Evolutionary conservation across 257 asterid species (phyloP).

Genomic region (Fraxinus excelsior): DNA sequence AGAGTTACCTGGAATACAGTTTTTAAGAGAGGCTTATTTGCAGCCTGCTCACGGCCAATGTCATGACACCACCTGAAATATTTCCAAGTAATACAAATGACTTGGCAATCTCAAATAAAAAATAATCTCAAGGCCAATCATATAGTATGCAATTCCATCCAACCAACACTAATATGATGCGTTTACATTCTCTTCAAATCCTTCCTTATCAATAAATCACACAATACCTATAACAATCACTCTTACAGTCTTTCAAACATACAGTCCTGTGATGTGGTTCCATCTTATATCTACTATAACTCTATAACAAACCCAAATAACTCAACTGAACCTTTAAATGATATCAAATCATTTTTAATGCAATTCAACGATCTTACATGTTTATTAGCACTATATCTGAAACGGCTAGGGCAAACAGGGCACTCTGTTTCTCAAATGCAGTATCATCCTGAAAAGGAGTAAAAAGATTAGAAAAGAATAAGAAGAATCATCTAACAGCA

Average conservation of each 20-base stretch:
- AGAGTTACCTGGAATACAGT: constrained; percentile 86
- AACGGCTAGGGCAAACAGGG: constrained; percentile 98
- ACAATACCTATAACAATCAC: background rate
- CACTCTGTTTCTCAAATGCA: constrained; percentile 93
- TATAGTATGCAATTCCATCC: background rate
- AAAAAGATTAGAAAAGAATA: constrained; percentile 18
- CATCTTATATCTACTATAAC: background rate
- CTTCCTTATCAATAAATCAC: background rate
- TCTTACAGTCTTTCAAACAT: background rate
- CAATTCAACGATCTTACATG: constrained; percentile 63
- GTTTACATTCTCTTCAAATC: background rate
- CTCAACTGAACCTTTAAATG: background rate
- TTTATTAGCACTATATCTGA: constrained; percentile 95
- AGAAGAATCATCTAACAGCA: background rate
- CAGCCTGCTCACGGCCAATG: constrained; percentile 98
- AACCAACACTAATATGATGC: background rate
- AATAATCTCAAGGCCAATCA: background rate
- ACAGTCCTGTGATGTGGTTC: background rate
- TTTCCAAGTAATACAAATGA: background rate
- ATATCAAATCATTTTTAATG: constrained; percentile 12
- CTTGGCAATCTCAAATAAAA: background rate
- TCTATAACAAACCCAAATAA: background rate
- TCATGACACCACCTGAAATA: constrained; percentile 96
- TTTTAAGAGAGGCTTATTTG: constrained; percentile 93
- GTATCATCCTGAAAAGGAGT: constrained; percentile 78